A percentile compares a stretch with the other conserved stretches of the same genome.
Conservation (phyloP, 2,329 filamentous ascomycete species). For the Colletotrichum australisinense region DNA sequence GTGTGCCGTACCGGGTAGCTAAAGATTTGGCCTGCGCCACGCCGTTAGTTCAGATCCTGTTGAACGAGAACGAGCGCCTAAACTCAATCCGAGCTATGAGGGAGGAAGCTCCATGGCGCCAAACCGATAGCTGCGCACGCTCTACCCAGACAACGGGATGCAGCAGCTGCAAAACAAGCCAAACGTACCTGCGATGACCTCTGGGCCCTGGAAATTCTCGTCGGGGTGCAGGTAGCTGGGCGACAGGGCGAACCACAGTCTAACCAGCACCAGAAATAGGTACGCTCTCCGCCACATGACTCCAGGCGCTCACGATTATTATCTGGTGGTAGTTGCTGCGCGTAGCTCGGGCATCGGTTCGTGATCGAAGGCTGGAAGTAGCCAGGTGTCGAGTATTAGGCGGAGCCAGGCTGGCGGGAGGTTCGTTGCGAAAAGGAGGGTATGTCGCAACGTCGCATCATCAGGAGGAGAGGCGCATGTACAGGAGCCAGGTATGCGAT, state of each 20-base stretch:
- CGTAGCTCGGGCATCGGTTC: constrained; percentile 40
- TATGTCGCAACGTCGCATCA: constrained; percentile 34
- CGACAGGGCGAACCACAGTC: constrained; percentile 92
- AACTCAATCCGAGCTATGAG: constrained; percentile 21
- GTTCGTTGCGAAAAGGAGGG: constrained; percentile 10
- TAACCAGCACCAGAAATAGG: constrained; percentile 84
- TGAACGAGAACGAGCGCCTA: constrained; percentile 32
- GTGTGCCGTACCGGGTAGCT: constrained; percentile 89
- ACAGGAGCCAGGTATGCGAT: constrained; percentile 19
- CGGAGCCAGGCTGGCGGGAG: constrained; percentile 8
- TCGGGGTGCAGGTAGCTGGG: constrained; percentile 98
- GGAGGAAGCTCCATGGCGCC: constrained; percentile 19
- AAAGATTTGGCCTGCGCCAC: constrained; percentile 82
- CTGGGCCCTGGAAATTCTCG: constrained; percentile 98
- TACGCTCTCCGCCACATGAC: constrained; percentile 94
- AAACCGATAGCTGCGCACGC: neutral
- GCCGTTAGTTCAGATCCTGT: constrained; percentile 25
- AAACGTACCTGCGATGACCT: constrained; percentile 90
- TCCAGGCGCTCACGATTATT: constrained; percentile 16
- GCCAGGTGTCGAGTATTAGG: neutral
- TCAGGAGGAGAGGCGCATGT: constrained; percentile 24
- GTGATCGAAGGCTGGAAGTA: constrained; percentile 1
- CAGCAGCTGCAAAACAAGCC: constrained; percentile 11
- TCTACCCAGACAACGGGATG: neutral
- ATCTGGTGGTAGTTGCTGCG: constrained; percentile 30